Evolutionary conservation across 179 eudicot genomes (phyloP), one percentile per base, ranked within the genome.

Genomic region (Spergularia azorica): DNA sequence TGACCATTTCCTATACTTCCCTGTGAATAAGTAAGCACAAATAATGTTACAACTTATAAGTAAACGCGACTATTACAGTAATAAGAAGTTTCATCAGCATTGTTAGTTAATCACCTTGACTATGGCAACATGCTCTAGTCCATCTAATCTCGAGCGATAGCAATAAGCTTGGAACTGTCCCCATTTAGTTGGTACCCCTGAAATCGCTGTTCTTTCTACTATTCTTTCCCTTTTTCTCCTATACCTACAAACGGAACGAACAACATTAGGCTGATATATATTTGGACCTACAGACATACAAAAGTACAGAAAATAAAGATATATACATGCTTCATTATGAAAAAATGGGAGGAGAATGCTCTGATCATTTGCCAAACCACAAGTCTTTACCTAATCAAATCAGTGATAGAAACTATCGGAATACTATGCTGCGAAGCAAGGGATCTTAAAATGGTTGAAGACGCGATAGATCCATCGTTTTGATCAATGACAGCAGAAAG

Each of bases 161-260:
- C 88, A 85, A 72, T 91, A 87, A 38, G 89, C 94, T 73, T 87
- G 83, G 81, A 89, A 92, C 43, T 77, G 54, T 13, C 98, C 97
- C 94, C 94, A 92, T 79, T 83, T 85, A 12, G 98, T 90, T 71
- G 97, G 96, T 76, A 94, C 69, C 48, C 84, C 84, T 8, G 98
- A 88, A 79, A 90, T 81, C 63, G 82, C 86, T 62, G 81, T 91
- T 79, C 92, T 84, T 79, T 93, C 97, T 7, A 95, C 98, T 58
- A 95, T 80, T 51, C 83, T 91, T 81, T 95, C 98, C 86, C 98
- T 86, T 80, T 95, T 93, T 71, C 97, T 89, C 71, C 84, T 88
- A 78, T 93, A 95, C 86, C 98, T 95, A 75, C 59, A 68, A 75
- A 32, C 48, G 73, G 3, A 60, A n/a, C 1, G 64, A 67, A 58